Base-by-base conservation (phyloP, 306 rosid genomes). In the Quercus glauca region DNA sequence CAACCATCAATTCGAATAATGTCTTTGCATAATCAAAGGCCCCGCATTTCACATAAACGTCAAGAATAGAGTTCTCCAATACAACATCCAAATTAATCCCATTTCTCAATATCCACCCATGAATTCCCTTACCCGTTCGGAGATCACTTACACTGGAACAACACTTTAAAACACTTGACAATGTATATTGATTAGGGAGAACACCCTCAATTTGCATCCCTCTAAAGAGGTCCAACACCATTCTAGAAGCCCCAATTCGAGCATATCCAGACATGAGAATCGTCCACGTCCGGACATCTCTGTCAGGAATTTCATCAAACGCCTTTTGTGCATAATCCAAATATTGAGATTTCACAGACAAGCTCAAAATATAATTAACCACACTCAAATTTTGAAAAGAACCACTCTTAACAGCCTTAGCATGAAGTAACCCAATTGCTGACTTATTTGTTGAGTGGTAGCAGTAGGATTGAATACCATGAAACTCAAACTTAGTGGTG, bases 41-140 rank as follows among this genome's bases (percentile, higher is more conserved):
- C 71, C 88, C 88, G 73, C 92, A 87, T 85, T 94, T 94, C 70
- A 86, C 85, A 81, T 91, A 92, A 77, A 89, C 81, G 80, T 92
- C 97, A 81, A 94, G 92, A 68, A 91, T 55, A 70, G 98, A 87
- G 74, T 94, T 94, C 69, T 85, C 86, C 70, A 94, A 82, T 78
- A 90, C 91, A 45, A 85, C 85, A 82, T 94, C 98, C n/a, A 82
- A 78, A 31, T 81, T 83, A 77, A 94, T 75, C 79, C 92, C 92
- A 85, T 79, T 89, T 76, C 79, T 85, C 64, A 94, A 64, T 10
- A 92, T 91, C 98, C 97, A 94, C 3, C 92, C 96, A 14, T 94
- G 98, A 72, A 91, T 77, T 33, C 73, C 92, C 82, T 85, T 94
- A 52, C 91, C 98, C 49, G 78, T 74, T 71, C 20, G 80, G 76